phyloP scores from a whole-genome alignment of 2,329 filamentous ascomycete genomes.

The Fusarium marasasianum region DNA sequence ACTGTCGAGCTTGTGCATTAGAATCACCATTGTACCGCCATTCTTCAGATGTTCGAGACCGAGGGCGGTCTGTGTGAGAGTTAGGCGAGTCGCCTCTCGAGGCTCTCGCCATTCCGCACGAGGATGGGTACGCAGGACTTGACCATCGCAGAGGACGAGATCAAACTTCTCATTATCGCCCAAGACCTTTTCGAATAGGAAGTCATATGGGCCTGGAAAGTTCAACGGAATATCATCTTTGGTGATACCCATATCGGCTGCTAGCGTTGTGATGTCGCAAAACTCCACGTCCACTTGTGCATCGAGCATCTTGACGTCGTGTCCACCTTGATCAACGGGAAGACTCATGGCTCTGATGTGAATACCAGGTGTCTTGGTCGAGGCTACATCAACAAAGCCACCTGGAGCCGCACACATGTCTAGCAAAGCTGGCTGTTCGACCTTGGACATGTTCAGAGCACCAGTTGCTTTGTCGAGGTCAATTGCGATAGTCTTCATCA shows the following conservation, averaged over 20 bases:
- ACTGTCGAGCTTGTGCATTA: constrained; percentile 59
- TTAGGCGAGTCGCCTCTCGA: constrained; percentile 51
- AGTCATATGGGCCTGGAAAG: constrained; percentile 35
- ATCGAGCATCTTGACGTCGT: constrained; percentile 47
- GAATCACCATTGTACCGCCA: constrained; percentile 61
- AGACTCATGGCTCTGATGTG: constrained; percentile 52
- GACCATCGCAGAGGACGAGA: constrained; percentile 59
- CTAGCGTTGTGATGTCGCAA: constrained; percentile 63
- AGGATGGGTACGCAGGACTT: constrained; percentile 54
- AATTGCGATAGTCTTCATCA: constrained; percentile 56
- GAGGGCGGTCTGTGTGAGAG: constrained; percentile 53
- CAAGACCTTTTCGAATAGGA: constrained; percentile 19
- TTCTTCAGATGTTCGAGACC: constrained; percentile 55
- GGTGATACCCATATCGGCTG: constrained; percentile 53
- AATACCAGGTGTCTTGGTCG: constrained; percentile 49
- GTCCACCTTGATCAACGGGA: constrained; percentile 51
- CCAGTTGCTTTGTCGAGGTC: constrained; percentile 51
- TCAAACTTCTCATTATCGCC: constrained; percentile 45
- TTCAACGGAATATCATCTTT: constrained; percentile 40
- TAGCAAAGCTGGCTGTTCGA: constrained; percentile 49
- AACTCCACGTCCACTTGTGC: constrained; percentile 20
- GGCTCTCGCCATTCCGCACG: constrained; percentile 46
- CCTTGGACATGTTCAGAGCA: constrained; percentile 42
- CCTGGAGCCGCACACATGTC: constrained; percentile 67
- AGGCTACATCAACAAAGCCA: constrained; percentile 55